Evolutionary conservation across 495 filamentous ascomycete species (phyloP).

Genomic region (Xylaria telfairii): DNA sequence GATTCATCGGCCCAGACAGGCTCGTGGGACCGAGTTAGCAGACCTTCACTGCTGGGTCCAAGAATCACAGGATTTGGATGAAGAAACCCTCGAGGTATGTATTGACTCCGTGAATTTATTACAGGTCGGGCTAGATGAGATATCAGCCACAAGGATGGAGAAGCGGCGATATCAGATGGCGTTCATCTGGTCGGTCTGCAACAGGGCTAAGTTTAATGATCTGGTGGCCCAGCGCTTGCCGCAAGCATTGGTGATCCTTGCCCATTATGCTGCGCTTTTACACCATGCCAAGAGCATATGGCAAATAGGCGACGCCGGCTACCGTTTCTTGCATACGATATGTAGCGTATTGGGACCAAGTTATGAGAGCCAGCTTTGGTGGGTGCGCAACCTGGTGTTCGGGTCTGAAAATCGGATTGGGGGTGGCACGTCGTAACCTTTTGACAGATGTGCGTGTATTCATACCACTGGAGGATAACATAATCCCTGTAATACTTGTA

Average conservation of each 20-base stretch:
- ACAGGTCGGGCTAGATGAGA: constrained; percentile 11
- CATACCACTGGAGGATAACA: not conserved
- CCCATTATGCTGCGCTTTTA: constrained; percentile 6
- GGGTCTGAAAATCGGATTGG: not conserved
- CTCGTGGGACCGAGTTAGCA: not conserved
- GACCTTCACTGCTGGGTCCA: constrained; percentile 3
- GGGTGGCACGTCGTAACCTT: not conserved
- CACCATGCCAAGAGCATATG: not conserved
- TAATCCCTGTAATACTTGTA: not conserved
- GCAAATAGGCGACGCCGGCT: constrained; percentile 10
- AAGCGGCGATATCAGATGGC: not conserved
- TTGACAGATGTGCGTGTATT: not conserved
- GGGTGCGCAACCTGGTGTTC: constrained; percentile 4
- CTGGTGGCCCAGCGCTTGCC: not conserved
- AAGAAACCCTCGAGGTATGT: not conserved
- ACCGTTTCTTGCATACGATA: constrained; percentile 11
- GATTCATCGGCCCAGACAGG: not conserved
- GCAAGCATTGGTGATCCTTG: constrained; percentile 14
- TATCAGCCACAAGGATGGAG: not conserved
- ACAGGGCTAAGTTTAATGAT: not conserved
- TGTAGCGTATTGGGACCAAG: not conserved
- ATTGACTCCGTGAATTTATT: not conserved
- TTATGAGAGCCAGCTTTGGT: constrained; percentile 3
- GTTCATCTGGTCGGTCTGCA: constrained; percentile 16
- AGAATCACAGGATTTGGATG: not conserved